Evolutionary conservation across 2,329 filamentous ascomycete species (phyloP).

Genomic region (Hypoxylon sp.): DNA sequence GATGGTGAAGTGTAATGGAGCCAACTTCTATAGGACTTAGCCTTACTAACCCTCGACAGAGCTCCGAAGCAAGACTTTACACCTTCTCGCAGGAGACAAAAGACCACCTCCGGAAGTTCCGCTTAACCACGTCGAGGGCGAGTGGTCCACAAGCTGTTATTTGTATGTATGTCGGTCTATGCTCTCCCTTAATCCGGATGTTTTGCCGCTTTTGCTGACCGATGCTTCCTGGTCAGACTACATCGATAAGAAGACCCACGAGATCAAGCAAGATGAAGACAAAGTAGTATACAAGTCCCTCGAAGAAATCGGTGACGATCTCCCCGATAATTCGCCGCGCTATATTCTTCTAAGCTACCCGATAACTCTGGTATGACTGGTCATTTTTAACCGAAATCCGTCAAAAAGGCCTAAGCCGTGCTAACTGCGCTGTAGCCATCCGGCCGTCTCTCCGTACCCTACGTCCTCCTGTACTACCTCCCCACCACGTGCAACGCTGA

Average conservation of each 20-base stretch:
- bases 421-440: slow-evolving; percentile 70
- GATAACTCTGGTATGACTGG: slow-evolving; percentile 78
- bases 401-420: not conserved
- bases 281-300: slow-evolving; percentile 84
- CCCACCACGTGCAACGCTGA: slow-evolving; percentile 91
- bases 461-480: slow-evolving; percentile 95
- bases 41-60: slow-evolving; percentile 52
- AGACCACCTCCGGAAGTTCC: slow-evolving; percentile 93
- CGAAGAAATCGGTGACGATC: slow-evolving; percentile 85
- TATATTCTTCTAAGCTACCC: slow-evolving; percentile 94
- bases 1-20: slow-evolving; percentile 27
- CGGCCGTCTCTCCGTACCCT: slow-evolving; percentile 89
- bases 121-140: slow-evolving; percentile 87
- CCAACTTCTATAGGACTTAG: not conserved
- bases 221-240: slow-evolving; percentile 70
- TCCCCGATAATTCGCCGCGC: slow-evolving; percentile 91
- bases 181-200: not conserved
- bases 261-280: slow-evolving; percentile 87
- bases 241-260: slow-evolving; percentile 91
- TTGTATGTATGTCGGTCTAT: slow-evolving; percentile 73
- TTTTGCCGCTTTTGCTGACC: slow-evolving; percentile 25
- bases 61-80: slow-evolving; percentile 91
- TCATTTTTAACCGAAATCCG: not conserved
- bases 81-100: slow-evolving; percentile 93
- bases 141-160: slow-evolving; percentile 92